Percentiles rank a stretch among this genome's conserved stretches.
phyloP scores from a whole-genome alignment of 495 filamentous ascomycete species.

The Chaetomium cochliodes region DNA sequence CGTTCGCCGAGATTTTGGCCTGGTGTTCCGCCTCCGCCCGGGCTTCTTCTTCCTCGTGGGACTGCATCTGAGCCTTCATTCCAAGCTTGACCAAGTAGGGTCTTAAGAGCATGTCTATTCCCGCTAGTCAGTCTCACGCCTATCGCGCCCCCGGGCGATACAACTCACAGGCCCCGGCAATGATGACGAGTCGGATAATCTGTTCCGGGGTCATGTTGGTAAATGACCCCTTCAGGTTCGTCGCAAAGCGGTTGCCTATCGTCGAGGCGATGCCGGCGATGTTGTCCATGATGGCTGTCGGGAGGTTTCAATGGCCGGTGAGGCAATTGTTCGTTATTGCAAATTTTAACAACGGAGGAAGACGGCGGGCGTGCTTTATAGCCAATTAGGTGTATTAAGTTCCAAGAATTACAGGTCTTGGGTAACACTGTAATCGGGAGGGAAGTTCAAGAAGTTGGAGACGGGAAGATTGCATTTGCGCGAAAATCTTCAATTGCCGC shows the following conservation, averaged over 20 bases:
- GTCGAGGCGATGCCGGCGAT: conserved; percentile 36
- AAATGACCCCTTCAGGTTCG: conserved; percentile 57
- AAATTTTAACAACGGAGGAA: too few relatives aligned
- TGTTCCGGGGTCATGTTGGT: conserved; percentile 52
- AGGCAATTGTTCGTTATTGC: not conserved
- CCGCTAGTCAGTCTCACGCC: not conserved
- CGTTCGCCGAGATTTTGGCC: conserved; percentile 50
- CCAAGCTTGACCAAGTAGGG: conserved; percentile 59
- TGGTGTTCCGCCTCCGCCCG: conserved; percentile 25
- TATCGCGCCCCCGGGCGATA: not conserved
- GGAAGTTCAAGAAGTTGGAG: not conserved
- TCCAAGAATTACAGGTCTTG: too few relatives aligned
- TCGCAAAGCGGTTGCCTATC: conserved; percentile 47
- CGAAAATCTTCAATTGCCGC: conserved; percentile 7
- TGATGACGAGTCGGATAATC: conserved; percentile 61
- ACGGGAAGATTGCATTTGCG: conserved; percentile 15
- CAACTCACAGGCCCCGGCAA: conserved; percentile 48
- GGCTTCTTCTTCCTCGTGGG: conserved; percentile 47
- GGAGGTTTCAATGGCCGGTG: not conserved
- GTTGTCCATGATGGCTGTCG: conserved; percentile 32
- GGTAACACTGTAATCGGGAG: not conserved
- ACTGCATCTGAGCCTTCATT: conserved; percentile 43
- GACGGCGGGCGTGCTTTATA: not conserved
- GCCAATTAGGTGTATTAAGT: not conserved
- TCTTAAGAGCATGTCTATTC: conserved; percentile 61